Conservation (phyloP, 1,284 basidiomycete genomes). For the Xerocomus minutiporus region DNA sequence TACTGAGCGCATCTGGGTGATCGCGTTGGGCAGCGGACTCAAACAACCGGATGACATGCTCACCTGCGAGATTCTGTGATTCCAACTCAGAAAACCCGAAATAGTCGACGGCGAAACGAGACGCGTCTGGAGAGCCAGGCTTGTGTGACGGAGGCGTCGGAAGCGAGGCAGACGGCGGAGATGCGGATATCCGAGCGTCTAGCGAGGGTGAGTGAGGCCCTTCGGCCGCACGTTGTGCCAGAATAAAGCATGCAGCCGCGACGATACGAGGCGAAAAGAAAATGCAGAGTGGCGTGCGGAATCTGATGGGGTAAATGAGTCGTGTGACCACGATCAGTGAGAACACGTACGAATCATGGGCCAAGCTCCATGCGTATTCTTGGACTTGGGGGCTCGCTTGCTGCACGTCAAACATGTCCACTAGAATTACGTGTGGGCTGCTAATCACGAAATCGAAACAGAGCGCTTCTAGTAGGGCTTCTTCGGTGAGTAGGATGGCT, state of each 20-base stretch:
- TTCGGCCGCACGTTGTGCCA: constrained; percentile 66
- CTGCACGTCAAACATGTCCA: constrained; percentile 57
- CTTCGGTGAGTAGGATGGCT: constrained; percentile 75
- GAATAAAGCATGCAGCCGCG: constrained; percentile 68
- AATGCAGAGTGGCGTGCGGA: constrained; percentile 71
- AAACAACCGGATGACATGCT: constrained; percentile 10
- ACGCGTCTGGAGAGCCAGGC: constrained; percentile 62
- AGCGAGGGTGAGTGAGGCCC: constrained; percentile 68
- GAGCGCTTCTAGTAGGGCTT: constrained; percentile 79
- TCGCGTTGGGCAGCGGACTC: constrained; percentile 12
- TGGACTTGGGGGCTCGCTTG: constrained; percentile 48
- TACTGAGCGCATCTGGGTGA: constrained; percentile 52
- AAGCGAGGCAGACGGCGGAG: constrained; percentile 58
- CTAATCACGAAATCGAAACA: constrained; percentile 89
- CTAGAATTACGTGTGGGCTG: constrained; percentile 75
- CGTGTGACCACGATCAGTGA: constrained; percentile 3
- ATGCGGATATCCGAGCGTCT: constrained; percentile 61
- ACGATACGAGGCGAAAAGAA: constrained; percentile 63
- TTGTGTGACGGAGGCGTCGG: constrained; percentile 74
- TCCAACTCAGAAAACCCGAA: constrained; percentile 60
- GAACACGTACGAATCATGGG: constrained; percentile 73
- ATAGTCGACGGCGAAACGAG: constrained; percentile 61
- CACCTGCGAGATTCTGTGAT: constrained; percentile 56
- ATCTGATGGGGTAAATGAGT: constrained; percentile 40
- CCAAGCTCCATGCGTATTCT: constrained; percentile 77